A percentile compares a stretch with the other conserved stretches of the same genome.
Conservation (phyloP, 139 green algal genomes). For the Asterochloris sp. region DNA sequence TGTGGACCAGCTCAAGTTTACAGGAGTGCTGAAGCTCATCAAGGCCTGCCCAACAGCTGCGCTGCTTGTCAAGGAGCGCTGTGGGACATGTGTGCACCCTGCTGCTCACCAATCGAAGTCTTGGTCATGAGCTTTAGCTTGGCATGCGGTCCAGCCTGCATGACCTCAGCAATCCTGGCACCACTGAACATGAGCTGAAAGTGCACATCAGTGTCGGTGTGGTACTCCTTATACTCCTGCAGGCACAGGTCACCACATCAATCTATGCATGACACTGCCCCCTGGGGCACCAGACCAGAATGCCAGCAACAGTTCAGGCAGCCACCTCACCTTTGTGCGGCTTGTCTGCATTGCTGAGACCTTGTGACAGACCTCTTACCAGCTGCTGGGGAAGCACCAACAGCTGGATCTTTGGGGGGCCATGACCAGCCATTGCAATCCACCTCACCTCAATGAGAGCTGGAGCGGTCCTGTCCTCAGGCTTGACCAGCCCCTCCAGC, state of each 20-base stretch:
- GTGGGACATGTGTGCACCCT: neutral
- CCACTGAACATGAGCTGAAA: conserved; percentile 79
- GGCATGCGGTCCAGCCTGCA: neutral
- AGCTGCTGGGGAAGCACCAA: neutral
- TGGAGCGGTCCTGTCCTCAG: conserved; percentile 57
- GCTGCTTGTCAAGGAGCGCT: too few relatives aligned
- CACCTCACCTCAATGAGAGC: conserved; percentile 2
- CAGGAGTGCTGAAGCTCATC: too few relatives aligned
- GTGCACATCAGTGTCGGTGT: conserved; percentile 88
- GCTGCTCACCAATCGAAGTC: conserved; percentile 8
- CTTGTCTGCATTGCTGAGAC: too few relatives aligned
- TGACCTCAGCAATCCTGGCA: conserved; percentile 24
- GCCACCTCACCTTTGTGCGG: too few relatives aligned
- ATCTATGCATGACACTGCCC: neutral
- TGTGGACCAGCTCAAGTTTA: too few relatives aligned
- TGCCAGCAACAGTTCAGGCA: neutral
- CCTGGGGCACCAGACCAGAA: neutral
- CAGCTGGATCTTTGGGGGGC: neutral
- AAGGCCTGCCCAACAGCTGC: neutral
- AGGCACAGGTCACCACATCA: conserved; percentile 40
- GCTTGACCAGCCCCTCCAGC: conserved; percentile 87
- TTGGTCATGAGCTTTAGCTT: conserved; percentile 22
- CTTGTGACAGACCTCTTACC: too few relatives aligned
- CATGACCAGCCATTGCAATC: too few relatives aligned
- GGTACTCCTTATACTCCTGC: conserved; percentile 86